Evolutionary conservation across 202 grass and related monocot genomes (phyloP).

Genomic region (Dendrocalamus latiflorus): DNA sequence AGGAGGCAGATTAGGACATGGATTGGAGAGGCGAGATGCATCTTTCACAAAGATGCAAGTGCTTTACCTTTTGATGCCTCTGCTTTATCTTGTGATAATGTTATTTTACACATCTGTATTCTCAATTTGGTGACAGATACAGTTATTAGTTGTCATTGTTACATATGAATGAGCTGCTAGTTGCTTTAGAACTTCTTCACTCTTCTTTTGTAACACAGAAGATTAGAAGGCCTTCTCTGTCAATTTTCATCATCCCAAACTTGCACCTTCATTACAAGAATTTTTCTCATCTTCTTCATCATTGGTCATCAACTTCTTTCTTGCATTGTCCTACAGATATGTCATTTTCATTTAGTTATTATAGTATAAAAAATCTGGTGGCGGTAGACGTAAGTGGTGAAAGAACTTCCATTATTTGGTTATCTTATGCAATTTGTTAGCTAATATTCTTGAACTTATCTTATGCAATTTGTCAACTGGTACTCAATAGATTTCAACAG

Average conservation of each 20-base stretch:
- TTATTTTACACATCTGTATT: constrained; percentile 2
- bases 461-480: not conserved
- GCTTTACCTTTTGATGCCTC: constrained; percentile 27
- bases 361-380: not conserved
- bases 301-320: not conserved
- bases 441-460: no score
- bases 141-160: not conserved
- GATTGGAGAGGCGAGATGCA: constrained; percentile 24
- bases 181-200: constrained; percentile 7
- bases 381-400: not conserved
- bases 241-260: not conserved
- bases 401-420: not conserved
- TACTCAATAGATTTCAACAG: not conserved
- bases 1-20: no score
- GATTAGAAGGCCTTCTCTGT: no score
- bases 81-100: no score
- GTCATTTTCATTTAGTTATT: not conserved
- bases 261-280: not conserved
- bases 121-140: not conserved
- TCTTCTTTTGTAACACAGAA: constrained; percentile 3
- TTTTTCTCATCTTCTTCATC: not conserved
- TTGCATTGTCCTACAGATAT: not conserved
- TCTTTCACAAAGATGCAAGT: constrained; percentile 18
- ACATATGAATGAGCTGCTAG: not conserved
- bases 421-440: no score